Base-by-base conservation (phyloP, 306 rosid species). In the Carpinus fangiana region DNA sequence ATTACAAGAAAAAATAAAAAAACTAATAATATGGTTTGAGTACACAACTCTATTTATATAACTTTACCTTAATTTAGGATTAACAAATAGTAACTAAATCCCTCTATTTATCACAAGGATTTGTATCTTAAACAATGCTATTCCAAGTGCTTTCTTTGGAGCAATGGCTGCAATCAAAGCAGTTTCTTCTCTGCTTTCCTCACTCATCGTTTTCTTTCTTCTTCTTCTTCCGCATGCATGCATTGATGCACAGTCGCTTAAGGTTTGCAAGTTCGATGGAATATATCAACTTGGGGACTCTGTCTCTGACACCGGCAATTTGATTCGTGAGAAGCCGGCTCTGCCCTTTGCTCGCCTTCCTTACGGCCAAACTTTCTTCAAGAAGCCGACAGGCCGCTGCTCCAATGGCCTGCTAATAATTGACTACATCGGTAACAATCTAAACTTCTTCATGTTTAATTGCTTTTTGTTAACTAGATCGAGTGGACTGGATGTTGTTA, bases 201-300 rank as follows among this genome's bases (percentile, higher is more conserved):
- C 68, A 2, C 45, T 62, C 69, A 2, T 4, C 13, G 21, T 38
- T 57, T 72, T 61, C 72, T 57, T 20, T 21, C 31, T 14, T 34
- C 77, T 34, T n/a, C 31, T 48, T 14, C 34, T 5, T 31, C 47
- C 34, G 12, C 28, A 6, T 61, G 18, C 12, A 3, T 31, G 69
- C 69, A 62, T 14, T 62, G 5, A 13, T 21, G 73, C 64, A 1
- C 34, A 51, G 2, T 5, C 67, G 16, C 67, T 79, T 8, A 52
- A 48, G 51, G 55, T 12, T 0, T 79, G 82, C 26, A 64, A 7
- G 73, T 52, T 73, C 28, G 20, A 73, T 54, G 54, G 55, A 7
- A 72, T 73, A 4, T 79, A 79, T 28, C 65, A 79, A 26, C 34
- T 79, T 12, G 82, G 82, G 0, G 78, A 79, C 26, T 73, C 82